A percentile compares a stretch with the other conserved stretches of the same genome.
Evolutionary conservation across 352 stramenopile species (phyloP).

Genomic region (Phytophthora colocasiae): DNA sequence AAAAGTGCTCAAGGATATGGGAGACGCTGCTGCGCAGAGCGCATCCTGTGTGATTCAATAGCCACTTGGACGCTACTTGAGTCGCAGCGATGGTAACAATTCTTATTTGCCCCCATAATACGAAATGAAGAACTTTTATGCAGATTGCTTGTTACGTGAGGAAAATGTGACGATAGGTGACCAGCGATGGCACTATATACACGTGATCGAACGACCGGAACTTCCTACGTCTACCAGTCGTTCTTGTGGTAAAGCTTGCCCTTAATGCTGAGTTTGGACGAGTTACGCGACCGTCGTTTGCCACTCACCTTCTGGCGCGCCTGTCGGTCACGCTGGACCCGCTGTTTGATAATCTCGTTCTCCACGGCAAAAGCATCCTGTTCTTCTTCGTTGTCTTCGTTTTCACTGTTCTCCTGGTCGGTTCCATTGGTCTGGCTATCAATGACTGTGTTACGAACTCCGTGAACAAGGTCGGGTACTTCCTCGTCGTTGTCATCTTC

Average conservation of each 20-base stretch:
- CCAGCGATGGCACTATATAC: background rate
- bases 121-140: conserved; percentile 42
- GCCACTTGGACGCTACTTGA: conserved; percentile 14
- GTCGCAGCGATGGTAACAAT: conserved; percentile 20
- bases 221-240: conserved; percentile 57
- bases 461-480: conserved; percentile 44
- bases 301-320: conserved; percentile 59
- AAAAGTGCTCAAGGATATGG: conserved; percentile 94
- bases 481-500: conserved; percentile 45
- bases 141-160: conserved; percentile 31
- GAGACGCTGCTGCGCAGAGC: conserved; percentile 87
- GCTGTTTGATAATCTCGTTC: conserved; percentile 83
- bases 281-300: conserved; percentile 79
- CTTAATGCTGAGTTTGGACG: conserved; percentile 88
- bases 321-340: conserved; percentile 76
- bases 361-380: conserved; percentile 60
- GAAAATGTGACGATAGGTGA: conserved; percentile 21
- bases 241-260: conserved; percentile 86
- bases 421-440: conserved; percentile 22
- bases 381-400: conserved; percentile 42
- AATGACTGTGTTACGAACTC: conserved; percentile 44
- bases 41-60: conserved; percentile 89
- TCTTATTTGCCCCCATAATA: conserved; percentile 49
- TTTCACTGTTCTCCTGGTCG: conserved; percentile 34
- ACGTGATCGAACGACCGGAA: background rate